Evolutionary conservation across 1,284 basidiomycete genomes (phyloP).

Genomic region (Porodaedalea pini): DNA sequence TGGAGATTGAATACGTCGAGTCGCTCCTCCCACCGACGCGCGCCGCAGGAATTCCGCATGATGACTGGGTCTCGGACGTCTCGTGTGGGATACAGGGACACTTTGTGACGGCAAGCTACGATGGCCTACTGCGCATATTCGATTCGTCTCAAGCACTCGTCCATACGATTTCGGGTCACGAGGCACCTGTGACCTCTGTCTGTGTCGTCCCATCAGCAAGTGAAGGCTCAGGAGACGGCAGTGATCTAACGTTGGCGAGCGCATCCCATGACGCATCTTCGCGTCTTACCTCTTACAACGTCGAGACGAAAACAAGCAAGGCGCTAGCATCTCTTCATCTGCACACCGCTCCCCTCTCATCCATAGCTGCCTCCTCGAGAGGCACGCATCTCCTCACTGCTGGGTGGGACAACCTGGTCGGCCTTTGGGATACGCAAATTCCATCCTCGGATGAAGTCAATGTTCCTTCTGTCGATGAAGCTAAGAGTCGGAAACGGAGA

Average conservation of each 20-base stretch:
- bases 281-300: conserved; percentile 55
- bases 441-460: conserved; percentile 61
- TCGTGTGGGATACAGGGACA: conserved; percentile 63
- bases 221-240: conserved; percentile 10
- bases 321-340: conserved; percentile 65
- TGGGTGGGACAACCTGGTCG: conserved; percentile 80
- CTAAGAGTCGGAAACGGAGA: conserved; percentile 11
- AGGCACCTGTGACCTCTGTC: conserved; percentile 71
- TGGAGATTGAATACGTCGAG: conserved; percentile 94
- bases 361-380: conserved; percentile 50
- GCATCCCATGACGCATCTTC: conserved; percentile 82
- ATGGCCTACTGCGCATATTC: conserved; percentile 72
- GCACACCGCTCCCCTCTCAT: conserved; percentile 72
- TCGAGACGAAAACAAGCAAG: conserved; percentile 30
- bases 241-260: conserved; percentile 62
- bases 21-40: conserved; percentile 87
- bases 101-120: conserved; percentile 79
- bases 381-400: conserved; percentile 67
- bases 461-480: conserved; percentile 18
- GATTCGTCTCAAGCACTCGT: conserved; percentile 62
- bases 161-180: conserved; percentile 50
- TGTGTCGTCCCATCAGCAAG: conserved; percentile 49
- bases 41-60: conserved; percentile 77
- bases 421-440: conserved; percentile 69
- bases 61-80: conserved; percentile 92